These are phyloP conservation scores for Lunularia cruciata DNA, from an alignment of 225 moss, liverwort and hornwort species.

Conservation along the genomic window DNA sequence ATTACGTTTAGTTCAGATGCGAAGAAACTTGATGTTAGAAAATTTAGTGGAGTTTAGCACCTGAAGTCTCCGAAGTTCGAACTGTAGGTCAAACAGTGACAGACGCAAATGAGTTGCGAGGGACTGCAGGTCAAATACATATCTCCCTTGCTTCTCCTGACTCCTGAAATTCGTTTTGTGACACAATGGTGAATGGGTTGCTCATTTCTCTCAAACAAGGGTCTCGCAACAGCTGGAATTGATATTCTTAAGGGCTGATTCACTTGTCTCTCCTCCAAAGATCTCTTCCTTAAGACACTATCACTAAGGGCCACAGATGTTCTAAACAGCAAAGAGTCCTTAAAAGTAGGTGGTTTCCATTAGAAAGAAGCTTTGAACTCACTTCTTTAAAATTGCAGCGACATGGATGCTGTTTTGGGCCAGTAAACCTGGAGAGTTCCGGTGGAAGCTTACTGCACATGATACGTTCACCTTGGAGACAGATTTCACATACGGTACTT, in stretches of 20 bases:
- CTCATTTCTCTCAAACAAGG: no score
- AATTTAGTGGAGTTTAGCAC: no score
- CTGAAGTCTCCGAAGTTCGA: constrained; percentile 83
- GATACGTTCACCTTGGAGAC: constrained; percentile 78
- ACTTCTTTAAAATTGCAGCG: constrained; percentile 64
- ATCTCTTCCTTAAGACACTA: no score
- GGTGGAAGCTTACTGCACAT: constrained; percentile 77
- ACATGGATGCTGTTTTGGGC: constrained; percentile 66
- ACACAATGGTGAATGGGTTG: background rate
- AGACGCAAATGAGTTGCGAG: constrained; percentile 62
- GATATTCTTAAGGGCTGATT: no score
- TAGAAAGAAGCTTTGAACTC: no score
- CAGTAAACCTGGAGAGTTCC: constrained; percentile 65
- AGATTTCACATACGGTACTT: constrained; percentile 62
- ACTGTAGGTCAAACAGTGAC: constrained; percentile 67
- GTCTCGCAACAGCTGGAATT: no score
- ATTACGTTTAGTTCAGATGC: no score
- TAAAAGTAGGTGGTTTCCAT: no score
- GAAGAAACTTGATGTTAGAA: no score
- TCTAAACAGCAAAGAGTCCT: no score
- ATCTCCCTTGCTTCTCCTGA: constrained; percentile 72
- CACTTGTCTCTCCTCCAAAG: no score
- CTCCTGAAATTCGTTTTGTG: constrained; percentile 51
- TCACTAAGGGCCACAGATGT: no score
- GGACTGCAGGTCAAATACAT: constrained; percentile 58